Evolutionary conservation across 2,329 filamentous ascomycete genomes (phyloP).

Genomic region (Metarhizium album): DNA sequence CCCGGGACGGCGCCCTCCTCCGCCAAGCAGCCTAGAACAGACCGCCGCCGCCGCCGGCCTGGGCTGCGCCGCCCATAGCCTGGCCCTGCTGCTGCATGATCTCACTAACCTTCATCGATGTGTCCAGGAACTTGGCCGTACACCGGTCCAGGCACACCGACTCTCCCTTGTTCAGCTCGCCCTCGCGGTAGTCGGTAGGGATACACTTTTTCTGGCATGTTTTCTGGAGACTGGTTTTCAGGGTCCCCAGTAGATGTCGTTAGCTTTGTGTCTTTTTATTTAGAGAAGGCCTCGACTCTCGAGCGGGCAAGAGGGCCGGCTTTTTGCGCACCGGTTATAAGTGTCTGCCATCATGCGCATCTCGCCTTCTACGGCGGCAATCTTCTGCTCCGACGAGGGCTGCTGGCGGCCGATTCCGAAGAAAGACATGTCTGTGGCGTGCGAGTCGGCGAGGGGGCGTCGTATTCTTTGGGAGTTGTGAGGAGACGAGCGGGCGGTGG

Average conservation of each 20-base stretch:
- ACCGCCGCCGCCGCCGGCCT: conserved; percentile 22
- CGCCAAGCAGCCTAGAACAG: conserved; percentile 16
- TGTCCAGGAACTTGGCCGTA: conserved; percentile 96
- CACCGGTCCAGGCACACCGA: conserved; percentile 97
- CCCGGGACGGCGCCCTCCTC: background rate
- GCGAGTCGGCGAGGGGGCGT: background rate
- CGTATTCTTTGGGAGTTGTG: background rate
- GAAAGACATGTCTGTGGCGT: conserved; percentile 29
- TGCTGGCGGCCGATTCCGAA: conserved; percentile 53
- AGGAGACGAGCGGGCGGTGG: background rate
- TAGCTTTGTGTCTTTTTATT: no score
- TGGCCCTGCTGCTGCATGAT: conserved; percentile 86
- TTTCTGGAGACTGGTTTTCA: conserved; percentile 57
- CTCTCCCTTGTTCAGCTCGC: conserved; percentile 97
- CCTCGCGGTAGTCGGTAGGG: conserved; percentile 84
- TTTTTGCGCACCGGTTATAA: conserved; percentile 71
- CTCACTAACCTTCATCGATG: conserved; percentile 95
- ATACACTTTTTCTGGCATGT: conserved; percentile 93
- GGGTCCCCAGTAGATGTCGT: no score
- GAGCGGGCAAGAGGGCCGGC: no score
- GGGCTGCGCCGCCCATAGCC: conserved; percentile 40
- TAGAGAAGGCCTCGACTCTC: no score
- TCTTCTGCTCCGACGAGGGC: conserved; percentile 92
- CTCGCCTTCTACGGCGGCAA: conserved; percentile 90
- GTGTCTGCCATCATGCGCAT: conserved; percentile 97